Evolutionary conservation across 1,284 basidiomycete genomes (phyloP).

Genomic region (Boletellus deceptivus): DNA sequence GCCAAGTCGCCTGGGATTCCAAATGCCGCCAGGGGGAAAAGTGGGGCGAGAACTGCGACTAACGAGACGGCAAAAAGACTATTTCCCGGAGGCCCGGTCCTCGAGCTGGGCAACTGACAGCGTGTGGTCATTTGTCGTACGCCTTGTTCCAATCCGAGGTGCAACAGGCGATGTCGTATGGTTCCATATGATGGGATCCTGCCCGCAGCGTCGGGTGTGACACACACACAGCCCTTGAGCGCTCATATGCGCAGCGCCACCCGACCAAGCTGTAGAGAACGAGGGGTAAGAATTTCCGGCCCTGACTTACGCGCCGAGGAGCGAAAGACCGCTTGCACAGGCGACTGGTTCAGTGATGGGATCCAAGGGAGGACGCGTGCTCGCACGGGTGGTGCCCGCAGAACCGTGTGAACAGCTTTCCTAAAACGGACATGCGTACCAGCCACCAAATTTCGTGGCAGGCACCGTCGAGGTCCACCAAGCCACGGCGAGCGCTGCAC

Average conservation of each 20-base stretch:
- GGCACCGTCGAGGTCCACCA: neutral
- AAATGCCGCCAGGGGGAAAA: neutral
- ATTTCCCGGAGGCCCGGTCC: neutral
- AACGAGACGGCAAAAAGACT: neutral
- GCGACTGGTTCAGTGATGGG: too few species aligned
- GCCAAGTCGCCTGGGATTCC: neutral
- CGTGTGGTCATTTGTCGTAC: neutral
- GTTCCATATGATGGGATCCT: conserved; percentile 6
- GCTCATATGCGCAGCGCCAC: neutral
- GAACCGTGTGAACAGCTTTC: conserved; percentile 12
- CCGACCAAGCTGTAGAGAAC: neutral
- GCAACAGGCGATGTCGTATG: too few species aligned
- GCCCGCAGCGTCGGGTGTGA: neutral
- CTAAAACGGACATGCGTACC: conserved; percentile 2
- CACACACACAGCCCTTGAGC: neutral
- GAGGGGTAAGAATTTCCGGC: neutral
- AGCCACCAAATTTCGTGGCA: conserved; percentile 6
- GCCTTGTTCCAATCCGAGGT: neutral
- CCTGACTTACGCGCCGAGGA: too few species aligned
- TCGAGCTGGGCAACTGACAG: neutral
- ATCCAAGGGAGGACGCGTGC: neutral
- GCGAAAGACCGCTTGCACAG: too few species aligned
- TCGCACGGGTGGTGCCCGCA: too few species aligned
- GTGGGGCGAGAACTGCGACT: neutral
- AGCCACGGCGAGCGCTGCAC: too few species aligned